Conservation (phyloP, 257 asterid genomes). For the Penstemon barbatus region DNA sequence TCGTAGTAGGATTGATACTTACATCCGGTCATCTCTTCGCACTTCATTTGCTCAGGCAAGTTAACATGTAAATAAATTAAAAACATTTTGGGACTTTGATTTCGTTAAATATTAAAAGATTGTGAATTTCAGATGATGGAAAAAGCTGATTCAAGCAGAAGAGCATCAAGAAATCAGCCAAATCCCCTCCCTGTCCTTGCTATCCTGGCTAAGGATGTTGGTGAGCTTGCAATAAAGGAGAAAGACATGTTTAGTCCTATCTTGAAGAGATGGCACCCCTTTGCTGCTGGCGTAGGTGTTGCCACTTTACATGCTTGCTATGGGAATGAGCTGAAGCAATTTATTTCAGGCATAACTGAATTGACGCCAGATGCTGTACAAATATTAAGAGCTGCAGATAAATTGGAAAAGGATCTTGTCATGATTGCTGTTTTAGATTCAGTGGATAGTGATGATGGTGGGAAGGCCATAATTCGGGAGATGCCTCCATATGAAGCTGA, state of each 20-base stretch:
- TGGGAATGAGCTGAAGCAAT: slow-evolving; percentile 95
- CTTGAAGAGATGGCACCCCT: slow-evolving; percentile 93
- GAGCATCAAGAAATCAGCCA: slow-evolving; percentile 81
- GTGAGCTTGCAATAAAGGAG: slow-evolving; percentile 81
- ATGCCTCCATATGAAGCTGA: slow-evolving; percentile 99
- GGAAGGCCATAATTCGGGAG: slow-evolving; percentile 97
- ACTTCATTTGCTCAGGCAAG: slow-evolving; percentile 99
- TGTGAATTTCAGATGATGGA: slow-evolving; percentile 74
- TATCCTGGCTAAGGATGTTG: slow-evolving; percentile 95
- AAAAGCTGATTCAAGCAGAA: slow-evolving; percentile 94
- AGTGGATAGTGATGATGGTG: slow-evolving; percentile 99
- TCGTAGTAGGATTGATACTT: slow-evolving; percentile 91
- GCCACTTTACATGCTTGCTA: slow-evolving; percentile 93
- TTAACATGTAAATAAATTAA: slow-evolving; percentile 23
- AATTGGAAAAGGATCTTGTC: slow-evolving; percentile 92
- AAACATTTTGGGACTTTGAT: neutral
- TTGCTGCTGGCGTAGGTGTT: slow-evolving; percentile 96
- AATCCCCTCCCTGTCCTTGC: slow-evolving; percentile 92
- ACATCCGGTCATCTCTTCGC: slow-evolving; percentile 93
- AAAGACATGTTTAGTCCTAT: slow-evolving; percentile 79
- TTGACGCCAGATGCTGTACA: slow-evolving; percentile 97
- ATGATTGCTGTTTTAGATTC: slow-evolving; percentile 97
- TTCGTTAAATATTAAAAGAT: slow-evolving; percentile 15
- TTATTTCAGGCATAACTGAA: slow-evolving; percentile 76
- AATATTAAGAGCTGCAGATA: slow-evolving; percentile 90